phyloP scores from a whole-genome alignment of 169 alveolate genomes.

The Plasmodium gonderi region DNA sequence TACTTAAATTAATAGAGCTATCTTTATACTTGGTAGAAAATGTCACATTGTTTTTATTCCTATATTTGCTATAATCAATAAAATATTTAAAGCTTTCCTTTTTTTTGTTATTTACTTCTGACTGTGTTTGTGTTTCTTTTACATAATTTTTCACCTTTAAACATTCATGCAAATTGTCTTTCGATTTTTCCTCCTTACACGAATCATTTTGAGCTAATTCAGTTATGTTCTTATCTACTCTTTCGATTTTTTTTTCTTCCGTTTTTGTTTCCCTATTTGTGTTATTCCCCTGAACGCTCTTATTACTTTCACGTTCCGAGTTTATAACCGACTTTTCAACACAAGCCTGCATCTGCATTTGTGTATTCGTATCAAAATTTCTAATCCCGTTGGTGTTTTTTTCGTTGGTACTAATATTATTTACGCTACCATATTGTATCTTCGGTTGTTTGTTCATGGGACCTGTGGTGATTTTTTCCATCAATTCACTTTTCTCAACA shows the following conservation, averaged over 20 bases:
- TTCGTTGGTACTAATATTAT: not conserved
- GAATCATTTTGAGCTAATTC: not conserved
- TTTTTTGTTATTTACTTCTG: conserved; percentile 3
- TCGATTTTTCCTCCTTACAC: not conserved
- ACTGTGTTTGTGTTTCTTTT: not conserved
- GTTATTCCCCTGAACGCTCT: not conserved
- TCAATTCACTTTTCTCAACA: not conserved
- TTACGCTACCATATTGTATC: not conserved
- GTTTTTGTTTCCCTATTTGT: not conserved
- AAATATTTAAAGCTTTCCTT: conserved; percentile 53
- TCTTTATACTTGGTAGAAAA: conserved; percentile 73
- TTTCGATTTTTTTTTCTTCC: not conserved
- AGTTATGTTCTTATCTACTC: not conserved
- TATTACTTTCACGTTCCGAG: not conserved
- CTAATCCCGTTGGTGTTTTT: not conserved
- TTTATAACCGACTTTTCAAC: not conserved
- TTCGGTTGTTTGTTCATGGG: not conserved
- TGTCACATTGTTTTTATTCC: conserved; percentile 44
- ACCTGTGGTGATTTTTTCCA: not conserved
- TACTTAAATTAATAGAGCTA: conserved; percentile 43
- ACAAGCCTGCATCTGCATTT: not conserved
- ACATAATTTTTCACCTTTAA: not conserved
- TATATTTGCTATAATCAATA: conserved; percentile 49
- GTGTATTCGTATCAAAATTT: not conserved
- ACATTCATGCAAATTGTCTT: not conserved